Evolutionary conservation across 1,284 basidiomycete genomes (phyloP), one percentile per base, ranked within the genome.

Genomic region (Naganishia sp.): DNA sequence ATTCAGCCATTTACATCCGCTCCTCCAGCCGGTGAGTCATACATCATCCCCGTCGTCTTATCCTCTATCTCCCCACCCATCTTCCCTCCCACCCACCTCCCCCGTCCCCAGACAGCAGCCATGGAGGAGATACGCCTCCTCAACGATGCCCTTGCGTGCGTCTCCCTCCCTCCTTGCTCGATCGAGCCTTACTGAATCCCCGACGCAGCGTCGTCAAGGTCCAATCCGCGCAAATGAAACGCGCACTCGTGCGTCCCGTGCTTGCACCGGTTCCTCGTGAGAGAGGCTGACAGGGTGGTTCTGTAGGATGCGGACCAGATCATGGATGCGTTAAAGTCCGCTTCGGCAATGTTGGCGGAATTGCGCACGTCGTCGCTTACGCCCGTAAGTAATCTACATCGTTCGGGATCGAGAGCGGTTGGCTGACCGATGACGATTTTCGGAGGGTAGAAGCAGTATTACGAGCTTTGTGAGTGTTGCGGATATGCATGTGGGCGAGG

Each of bases 321-420:
- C 70, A 97, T 97, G 94, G 94, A 97, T 79, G 94, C 91, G 21
- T 83, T 97, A 74, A 97, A 97, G 82, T 90, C 89, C 68, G 92
- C 94, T 13, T 94, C 92, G 74, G 85, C 92, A 61, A 96, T 97
- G 93, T 86, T 97, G 61, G 90, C 92, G 21, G 94, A 97, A 76
- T 84, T 97, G 23, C 84, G 94, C 67, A 96, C 93, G 0, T 92
- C 90, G 10, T 92, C 90, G 10, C 83, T 96, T 70, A 89, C 90
- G 1, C 94, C 92, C 9, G 68, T 69, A 32, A 41, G 68, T 67
- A 23, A 10, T n/a, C n/a, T n/a, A n/a, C 17, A 11, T 35, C 52
- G 10, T 21, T 2, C 15, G 45, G 45, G 18, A 46, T 46, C 45
- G 15, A 46, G 7, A n/a, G 17, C 18, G 6, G 11, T 17, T 35